Conservation (phyloP, 495 filamentous ascomycete genomes). For the Trichoderma virens region DNA sequence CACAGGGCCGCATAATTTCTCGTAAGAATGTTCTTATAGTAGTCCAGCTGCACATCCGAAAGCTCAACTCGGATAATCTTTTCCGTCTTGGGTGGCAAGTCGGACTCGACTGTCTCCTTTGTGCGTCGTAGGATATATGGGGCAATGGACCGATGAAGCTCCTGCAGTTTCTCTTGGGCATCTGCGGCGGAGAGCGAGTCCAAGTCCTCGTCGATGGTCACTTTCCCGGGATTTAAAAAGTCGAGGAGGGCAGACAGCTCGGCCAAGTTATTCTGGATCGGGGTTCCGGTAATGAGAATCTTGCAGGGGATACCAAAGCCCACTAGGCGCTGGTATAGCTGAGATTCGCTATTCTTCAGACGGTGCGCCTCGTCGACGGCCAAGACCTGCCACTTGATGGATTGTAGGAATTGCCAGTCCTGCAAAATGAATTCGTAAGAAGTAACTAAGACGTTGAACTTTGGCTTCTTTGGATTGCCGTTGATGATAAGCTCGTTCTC, state of each 20-base stretch:
- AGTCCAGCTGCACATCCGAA: slow-evolving; percentile 90
- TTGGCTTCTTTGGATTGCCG: slow-evolving; percentile 72
- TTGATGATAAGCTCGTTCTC: slow-evolving; percentile 83
- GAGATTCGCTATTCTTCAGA: slow-evolving; percentile 90
- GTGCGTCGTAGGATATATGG: slow-evolving; percentile 95
- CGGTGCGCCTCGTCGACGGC: slow-evolving; percentile 95
- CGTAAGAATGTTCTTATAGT: slow-evolving; percentile 98
- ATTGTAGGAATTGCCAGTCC: slow-evolving; percentile 68
- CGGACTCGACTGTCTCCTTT: slow-evolving; percentile 93
- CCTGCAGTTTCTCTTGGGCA: slow-evolving; percentile 42
- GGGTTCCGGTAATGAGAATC: slow-evolving; percentile 92
- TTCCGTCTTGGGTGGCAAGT: slow-evolving; percentile 91
- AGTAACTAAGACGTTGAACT: slow-evolving; percentile 92
- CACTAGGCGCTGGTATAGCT: slow-evolving; percentile 76
- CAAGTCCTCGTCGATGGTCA: slow-evolving; percentile 81
- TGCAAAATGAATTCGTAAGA: slow-evolving; percentile 90
- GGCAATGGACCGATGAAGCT: slow-evolving; percentile 66
- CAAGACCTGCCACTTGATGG: slow-evolving; percentile 95
- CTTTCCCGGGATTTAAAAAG: slow-evolving; percentile 86
- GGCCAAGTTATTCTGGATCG: slow-evolving; percentile 91
- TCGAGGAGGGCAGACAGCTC: slow-evolving; percentile 89
- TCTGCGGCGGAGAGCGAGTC: slow-evolving; percentile 46
- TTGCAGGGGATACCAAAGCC: slow-evolving; percentile 79
- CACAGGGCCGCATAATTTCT: slow-evolving; percentile 94
- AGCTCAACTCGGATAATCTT: slow-evolving; percentile 98